Base-by-base conservation (phyloP, 2,329 filamentous ascomycete genomes). In the Colletotrichum sp. region DNA sequence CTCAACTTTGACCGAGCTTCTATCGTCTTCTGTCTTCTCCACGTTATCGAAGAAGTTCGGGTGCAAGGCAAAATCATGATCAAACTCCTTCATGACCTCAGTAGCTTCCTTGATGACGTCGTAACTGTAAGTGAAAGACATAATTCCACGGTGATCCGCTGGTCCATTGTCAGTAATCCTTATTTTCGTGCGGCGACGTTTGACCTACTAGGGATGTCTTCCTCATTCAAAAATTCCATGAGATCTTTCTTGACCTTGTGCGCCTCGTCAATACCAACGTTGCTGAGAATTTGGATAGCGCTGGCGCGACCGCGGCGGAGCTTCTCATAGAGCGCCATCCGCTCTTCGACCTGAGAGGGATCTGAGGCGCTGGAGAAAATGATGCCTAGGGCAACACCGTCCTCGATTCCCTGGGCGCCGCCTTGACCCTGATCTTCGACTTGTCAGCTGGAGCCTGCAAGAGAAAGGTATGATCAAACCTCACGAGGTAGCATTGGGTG, bases 401-500 rank as follows among this genome's bases (percentile, higher is more conserved):
- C 84, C 75, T 86, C 85, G 29, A 86, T 79, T 1, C 81, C 81
- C 69, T 84, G 84, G 0, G 82, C 82, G 12, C 79, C 85, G 2
- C 82, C 84, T 77, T 86, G 86, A 12, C 82, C 85, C 71, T 86
- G 86, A 71, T 86, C 85, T 84, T 62, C 5, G 13, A 69, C 25
- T 9, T 4, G 16, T 44, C 30, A 16, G 7, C 22, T 27, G 2
- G 22, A 57, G 52, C 16, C 8, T 15, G 52, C 29, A 32, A 36
- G 1, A 61, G 39, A 29, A 32, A 30, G 29, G 3, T 30, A 7
- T 29, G 13, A 4, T 13, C 12, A 5, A 7, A 80, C 81, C 81
- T 62, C 71, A 85, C 84, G 83, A 5, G 84, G 84, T 6, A 86
- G 79, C 80, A 85, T 85, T 1, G 84, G 84, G 76, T 86, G 84